Conservation (phyloP, 352 stramenopile genomes). For the Phytophthora palmivora region DNA sequence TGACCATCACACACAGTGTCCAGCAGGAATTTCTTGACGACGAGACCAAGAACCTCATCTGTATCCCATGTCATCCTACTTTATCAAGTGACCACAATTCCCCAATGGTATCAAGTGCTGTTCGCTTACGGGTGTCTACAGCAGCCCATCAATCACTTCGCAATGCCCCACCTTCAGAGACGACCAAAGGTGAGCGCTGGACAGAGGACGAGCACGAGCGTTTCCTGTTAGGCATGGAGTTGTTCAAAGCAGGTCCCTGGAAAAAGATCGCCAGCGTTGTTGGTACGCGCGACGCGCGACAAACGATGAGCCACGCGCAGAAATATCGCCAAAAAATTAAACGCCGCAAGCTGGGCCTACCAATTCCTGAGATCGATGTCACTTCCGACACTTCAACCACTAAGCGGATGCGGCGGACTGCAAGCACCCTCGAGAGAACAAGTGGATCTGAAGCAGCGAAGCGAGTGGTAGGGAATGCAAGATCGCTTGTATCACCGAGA, state of each 20-base stretch:
- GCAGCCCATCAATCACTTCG: background rate
- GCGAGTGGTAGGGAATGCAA: conserved; percentile 10
- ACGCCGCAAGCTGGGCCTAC: conserved; percentile 36
- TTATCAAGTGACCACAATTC: conserved; percentile 6
- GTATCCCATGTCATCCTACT: conserved; percentile 27
- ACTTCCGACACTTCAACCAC: conserved; percentile 11
- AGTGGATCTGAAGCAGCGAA: conserved; percentile 8
- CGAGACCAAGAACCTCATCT: conserved; percentile 44
- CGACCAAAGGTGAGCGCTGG: conserved; percentile 45
- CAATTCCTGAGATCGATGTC: background rate
- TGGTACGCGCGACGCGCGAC: conserved; percentile 50
- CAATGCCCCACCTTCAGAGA: background rate
- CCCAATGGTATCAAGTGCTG: background rate
- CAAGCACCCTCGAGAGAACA: conserved; percentile 2
- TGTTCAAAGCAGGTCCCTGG: conserved; percentile 58
- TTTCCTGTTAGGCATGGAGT: conserved; percentile 53
- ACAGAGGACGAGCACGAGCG: conserved; percentile 58
- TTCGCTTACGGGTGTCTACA: background rate
- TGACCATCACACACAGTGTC: conserved; percentile 50
- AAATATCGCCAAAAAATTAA: conserved; percentile 66
- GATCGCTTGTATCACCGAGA: conserved; percentile 21
- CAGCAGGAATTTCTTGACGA: conserved; percentile 46
- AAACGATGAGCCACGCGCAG: conserved; percentile 67
- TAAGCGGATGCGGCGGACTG: conserved; percentile 25
- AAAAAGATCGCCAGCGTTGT: conserved; percentile 53